Conservation (phyloP, 805 yeast genomes). For the Diddensiella transvaalensis region DNA sequence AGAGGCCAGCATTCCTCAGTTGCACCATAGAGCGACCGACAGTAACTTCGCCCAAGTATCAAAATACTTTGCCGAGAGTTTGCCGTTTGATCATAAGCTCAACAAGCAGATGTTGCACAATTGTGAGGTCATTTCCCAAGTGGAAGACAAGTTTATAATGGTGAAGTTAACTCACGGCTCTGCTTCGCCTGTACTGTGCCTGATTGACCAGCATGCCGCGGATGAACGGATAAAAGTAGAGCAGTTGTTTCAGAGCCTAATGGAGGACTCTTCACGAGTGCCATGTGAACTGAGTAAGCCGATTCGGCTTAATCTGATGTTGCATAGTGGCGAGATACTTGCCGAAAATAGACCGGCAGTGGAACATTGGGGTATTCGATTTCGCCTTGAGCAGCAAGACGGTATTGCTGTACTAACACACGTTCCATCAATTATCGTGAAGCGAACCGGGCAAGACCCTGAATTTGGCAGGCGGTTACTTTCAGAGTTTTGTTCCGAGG, state of each 20-base stretch:
- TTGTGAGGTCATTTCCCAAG: conserved; percentile 39
- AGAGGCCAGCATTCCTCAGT: neutral
- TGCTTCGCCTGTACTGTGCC: conserved; percentile 34
- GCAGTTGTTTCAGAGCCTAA: conserved; percentile 30
- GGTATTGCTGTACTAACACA: conserved; percentile 23
- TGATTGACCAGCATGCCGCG: conserved; percentile 79
- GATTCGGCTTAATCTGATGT: neutral
- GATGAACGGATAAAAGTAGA: conserved; percentile 75
- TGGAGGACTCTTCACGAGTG: conserved; percentile 28
- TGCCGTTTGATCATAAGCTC: conserved; percentile 10
- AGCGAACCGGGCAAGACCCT: conserved; percentile 5
- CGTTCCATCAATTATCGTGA: conserved; percentile 12
- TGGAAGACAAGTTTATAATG: conserved; percentile 63
- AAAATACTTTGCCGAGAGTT: neutral
- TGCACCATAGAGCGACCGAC: neutral
- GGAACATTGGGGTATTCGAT: conserved; percentile 17
- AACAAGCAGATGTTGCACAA: conserved; percentile 8
- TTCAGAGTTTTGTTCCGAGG: conserved; percentile 7
- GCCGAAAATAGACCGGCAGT: conserved; percentile 1
- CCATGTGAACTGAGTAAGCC: conserved; percentile 9
- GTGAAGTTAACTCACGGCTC: conserved; percentile 28
- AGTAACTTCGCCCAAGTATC: neutral
- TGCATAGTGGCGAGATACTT: conserved; percentile 4
- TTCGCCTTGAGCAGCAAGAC: conserved; percentile 2
- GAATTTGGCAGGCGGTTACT: conserved; percentile 10